A percentile compares a stretch with the other conserved stretches of the same genome.
phyloP scores from a whole-genome alignment of 1,139 yeast species.

The Saccharomyces hybrid region DNA sequence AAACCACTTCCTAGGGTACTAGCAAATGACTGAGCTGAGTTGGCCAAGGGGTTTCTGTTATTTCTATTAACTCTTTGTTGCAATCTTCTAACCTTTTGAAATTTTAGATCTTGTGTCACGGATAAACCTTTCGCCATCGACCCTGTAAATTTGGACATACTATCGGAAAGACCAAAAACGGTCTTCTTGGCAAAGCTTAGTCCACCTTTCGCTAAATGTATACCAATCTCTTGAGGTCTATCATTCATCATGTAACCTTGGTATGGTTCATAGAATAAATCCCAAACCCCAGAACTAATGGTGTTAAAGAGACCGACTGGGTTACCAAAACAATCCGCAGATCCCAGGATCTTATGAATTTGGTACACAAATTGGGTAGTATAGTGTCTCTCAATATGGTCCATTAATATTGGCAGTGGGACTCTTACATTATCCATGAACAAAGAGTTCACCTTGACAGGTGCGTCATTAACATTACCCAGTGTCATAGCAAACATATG shows the following conservation, averaged over 20 bases:
- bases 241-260: slow-evolving; percentile 92
- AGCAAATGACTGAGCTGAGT: slow-evolving; percentile 83
- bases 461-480: slow-evolving; percentile 96
- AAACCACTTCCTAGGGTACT: slow-evolving; percentile 85
- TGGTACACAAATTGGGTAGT: slow-evolving; percentile 90
- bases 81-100: slow-evolving; percentile 73
- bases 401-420: slow-evolving; percentile 65
- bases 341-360: slow-evolving; percentile 85
- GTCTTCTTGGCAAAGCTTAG: slow-evolving; percentile 88
- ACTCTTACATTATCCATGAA: slow-evolving; percentile 84
- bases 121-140: slow-evolving; percentile 91
- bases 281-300: slow-evolving; percentile 89
- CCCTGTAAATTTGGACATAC: slow-evolving; percentile 86
- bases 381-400: slow-evolving; percentile 75
- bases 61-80: slow-evolving; percentile 76
- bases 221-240: slow-evolving; percentile 91
- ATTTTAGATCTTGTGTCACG: slow-evolving; percentile 76
- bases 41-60: slow-evolving; percentile 78
- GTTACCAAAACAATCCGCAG: slow-evolving; percentile 93
- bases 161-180: slow-evolving; percentile 89
- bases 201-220: slow-evolving; percentile 94
- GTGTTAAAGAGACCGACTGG: slow-evolving; percentile 95
- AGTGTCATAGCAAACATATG: slow-evolving; percentile 92
- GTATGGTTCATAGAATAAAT: slow-evolving; percentile 94
- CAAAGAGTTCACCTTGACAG: slow-evolving; percentile 79